These are phyloP conservation scores for Botrytis hyacinthi DNA, from an alignment of 2,329 filamentous ascomycete genomes.

Conservation along the genomic window DNA sequence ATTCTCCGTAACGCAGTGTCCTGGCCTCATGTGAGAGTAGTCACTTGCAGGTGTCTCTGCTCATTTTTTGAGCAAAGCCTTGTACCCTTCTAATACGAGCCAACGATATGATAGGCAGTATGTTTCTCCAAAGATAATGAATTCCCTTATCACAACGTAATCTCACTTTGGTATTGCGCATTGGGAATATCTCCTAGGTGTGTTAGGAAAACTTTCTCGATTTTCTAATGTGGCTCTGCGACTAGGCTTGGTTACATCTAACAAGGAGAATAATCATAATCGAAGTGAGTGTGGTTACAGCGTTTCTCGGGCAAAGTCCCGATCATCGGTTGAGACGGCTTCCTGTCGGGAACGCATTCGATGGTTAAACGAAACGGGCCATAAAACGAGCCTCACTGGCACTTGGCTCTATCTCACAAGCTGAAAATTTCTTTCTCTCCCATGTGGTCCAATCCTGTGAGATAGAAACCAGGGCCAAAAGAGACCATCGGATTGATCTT, in stretches of 20 bases:
- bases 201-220: neutral
- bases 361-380: rapidly evolving
- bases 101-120: neutral
- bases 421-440: neutral
- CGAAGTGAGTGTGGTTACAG: neutral
- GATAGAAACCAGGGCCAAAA: neutral
- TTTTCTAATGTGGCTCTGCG: neutral
- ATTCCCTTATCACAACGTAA: too few species aligned
- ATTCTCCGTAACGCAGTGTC: too few species aligned
- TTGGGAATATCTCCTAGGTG: neutral
- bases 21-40: too few species aligned
- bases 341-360: neutral
- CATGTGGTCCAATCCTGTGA: neutral
- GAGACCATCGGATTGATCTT: neutral
- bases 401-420: neutral
- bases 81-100: neutral
- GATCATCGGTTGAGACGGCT: neutral
- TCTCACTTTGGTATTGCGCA: neutral
- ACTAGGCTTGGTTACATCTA: too few species aligned
- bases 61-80: neutral
- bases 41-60: too few species aligned
- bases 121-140: too few species aligned
- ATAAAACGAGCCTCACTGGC: neutral
- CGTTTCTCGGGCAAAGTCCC: neutral
- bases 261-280: neutral